phyloP scores from a whole-genome alignment of 2,329 filamentous ascomycete genomes.

The Fonsecaea multimorphosa region DNA sequence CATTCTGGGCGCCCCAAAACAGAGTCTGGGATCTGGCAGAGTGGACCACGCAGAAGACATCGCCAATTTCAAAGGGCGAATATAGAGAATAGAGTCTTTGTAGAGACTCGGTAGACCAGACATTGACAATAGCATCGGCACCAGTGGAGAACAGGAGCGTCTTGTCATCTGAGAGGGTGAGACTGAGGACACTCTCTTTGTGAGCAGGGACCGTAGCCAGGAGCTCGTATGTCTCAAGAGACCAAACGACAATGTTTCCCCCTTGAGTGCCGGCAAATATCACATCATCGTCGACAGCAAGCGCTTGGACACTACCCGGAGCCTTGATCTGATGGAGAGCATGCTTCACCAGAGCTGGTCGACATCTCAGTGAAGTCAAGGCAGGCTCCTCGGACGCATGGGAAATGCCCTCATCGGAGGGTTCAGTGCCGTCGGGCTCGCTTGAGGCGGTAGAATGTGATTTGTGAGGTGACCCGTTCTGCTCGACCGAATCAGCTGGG shows the following conservation, averaged over 20 bases:
- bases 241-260: constrained; percentile 91
- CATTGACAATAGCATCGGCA: constrained; percentile 91
- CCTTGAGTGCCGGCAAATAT: constrained; percentile 93
- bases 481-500: constrained; percentile 20
- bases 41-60: constrained; percentile 94
- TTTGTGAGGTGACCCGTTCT: constrained; percentile 10
- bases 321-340: constrained; percentile 36
- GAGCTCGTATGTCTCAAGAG: constrained; percentile 83
- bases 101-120: constrained; percentile 80
- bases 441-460: constrained; percentile 1
- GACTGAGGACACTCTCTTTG: constrained; percentile 84
- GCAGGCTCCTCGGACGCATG: neutral
- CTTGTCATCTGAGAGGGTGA: constrained; percentile 78
- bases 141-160: constrained; percentile 87
- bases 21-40: constrained; percentile 78
- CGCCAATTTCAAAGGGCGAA: constrained; percentile 90
- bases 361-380: constrained; percentile 5
- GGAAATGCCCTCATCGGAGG: constrained; percentile 9
- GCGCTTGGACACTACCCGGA: constrained; percentile 63
- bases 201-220: constrained; percentile 83
- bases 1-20: constrained; percentile 89
- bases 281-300: constrained; percentile 78
- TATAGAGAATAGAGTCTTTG: constrained; percentile 85
- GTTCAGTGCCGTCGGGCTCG: neutral
- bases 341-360: constrained; percentile 13